Percentiles rank a stretch among this genome's conserved stretches.
Evolutionary conservation across 2,329 filamentous ascomycete genomes (phyloP).

Genomic region (Westerdykella aurantiaca): DNA sequence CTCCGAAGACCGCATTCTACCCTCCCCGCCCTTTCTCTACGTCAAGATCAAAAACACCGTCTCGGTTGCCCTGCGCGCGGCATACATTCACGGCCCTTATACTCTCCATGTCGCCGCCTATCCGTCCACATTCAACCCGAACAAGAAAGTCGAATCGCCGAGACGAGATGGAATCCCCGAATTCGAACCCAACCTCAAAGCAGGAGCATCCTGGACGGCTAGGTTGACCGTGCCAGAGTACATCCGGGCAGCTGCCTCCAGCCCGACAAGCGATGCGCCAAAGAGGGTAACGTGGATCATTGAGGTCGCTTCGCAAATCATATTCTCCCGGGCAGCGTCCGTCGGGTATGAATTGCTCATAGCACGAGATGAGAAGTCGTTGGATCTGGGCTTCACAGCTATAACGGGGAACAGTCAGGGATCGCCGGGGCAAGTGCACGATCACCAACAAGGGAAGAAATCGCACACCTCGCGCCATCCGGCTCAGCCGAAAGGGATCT

Average conservation of each 20-base stretch:
- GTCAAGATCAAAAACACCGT: constrained; percentile 90
- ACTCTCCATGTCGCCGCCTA: constrained; percentile 83
- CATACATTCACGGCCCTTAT: constrained; percentile 95
- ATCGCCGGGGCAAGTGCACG: constrained; percentile 60
- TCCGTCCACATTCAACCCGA: constrained; percentile 75
- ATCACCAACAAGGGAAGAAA: constrained; percentile 63
- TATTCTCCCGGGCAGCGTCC: constrained; percentile 83
- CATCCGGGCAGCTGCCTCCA: constrained; percentile 59
- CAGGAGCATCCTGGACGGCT: constrained; percentile 79
- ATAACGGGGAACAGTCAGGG: constrained; percentile 50
- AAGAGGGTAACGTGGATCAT: constrained; percentile 76
- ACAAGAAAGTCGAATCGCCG: constrained; percentile 66
- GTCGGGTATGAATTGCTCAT: constrained; percentile 85
- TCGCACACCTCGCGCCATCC: constrained; percentile 50
- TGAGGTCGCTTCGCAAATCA: constrained; percentile 84
- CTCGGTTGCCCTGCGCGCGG: constrained; percentile 82
- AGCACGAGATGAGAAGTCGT: constrained; percentile 76
- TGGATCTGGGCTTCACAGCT: constrained; percentile 60
- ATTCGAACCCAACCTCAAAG: constrained; percentile 95
- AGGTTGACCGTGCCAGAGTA: constrained; percentile 73
- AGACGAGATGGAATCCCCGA: constrained; percentile 72
- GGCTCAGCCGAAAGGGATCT: constrained; percentile 68
- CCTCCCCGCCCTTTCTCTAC: constrained; percentile 72
- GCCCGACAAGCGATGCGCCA: constrained; percentile 41
- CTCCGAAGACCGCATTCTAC: constrained; percentile 79